These are phyloP conservation scores for Arabidopsis arenosa DNA, from an alignment of 345 rosid species.

Conservation along the genomic window DNA sequence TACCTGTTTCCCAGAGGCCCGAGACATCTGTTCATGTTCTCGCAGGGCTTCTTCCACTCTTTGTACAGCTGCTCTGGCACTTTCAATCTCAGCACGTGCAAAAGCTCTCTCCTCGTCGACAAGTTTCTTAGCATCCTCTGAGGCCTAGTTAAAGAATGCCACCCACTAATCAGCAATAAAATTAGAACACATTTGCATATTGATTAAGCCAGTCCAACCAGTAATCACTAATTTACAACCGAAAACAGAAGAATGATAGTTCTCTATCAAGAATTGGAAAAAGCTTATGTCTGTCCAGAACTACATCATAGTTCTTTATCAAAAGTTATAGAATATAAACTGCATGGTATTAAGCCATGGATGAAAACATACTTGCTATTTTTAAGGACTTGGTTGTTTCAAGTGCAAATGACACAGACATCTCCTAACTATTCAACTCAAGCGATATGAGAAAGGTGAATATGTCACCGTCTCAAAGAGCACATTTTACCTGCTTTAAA, in stretches of 20 bases:
- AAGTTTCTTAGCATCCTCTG: slow-evolving; percentile 96
- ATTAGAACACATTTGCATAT: slow-evolving; percentile 16
- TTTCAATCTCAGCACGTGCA: slow-evolving; percentile 96
- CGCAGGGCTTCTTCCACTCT: slow-evolving; percentile 96
- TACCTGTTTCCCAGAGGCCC: slow-evolving; percentile 77
- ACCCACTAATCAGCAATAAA: slow-evolving; percentile 36
- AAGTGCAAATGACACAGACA: not conserved
- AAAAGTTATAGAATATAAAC: not conserved
- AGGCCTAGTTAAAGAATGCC: slow-evolving; percentile 61
- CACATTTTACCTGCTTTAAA: slow-evolving; percentile 74
- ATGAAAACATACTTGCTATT: not conserved
- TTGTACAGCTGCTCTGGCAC: slow-evolving; percentile 97
- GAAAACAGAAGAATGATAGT: not conserved
- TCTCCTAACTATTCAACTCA: slow-evolving; percentile 8
- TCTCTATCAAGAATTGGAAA: not conserved
- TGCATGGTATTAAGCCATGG: not conserved
- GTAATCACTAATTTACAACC: not conserved
- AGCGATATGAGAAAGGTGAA: not conserved
- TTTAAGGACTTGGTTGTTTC: not conserved
- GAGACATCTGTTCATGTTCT: slow-evolving; percentile 78
- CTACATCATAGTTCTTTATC: not conserved
- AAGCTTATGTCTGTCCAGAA: not conserved
- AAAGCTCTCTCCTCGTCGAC: slow-evolving; percentile 93
- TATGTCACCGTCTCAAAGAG: not conserved
- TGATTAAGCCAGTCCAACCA: not conserved